A percentile compares a stretch with the other conserved stretches of the same genome.
Conservation (phyloP, 2,329 filamentous ascomycete genomes). For the Fusarium sp. region DNA sequence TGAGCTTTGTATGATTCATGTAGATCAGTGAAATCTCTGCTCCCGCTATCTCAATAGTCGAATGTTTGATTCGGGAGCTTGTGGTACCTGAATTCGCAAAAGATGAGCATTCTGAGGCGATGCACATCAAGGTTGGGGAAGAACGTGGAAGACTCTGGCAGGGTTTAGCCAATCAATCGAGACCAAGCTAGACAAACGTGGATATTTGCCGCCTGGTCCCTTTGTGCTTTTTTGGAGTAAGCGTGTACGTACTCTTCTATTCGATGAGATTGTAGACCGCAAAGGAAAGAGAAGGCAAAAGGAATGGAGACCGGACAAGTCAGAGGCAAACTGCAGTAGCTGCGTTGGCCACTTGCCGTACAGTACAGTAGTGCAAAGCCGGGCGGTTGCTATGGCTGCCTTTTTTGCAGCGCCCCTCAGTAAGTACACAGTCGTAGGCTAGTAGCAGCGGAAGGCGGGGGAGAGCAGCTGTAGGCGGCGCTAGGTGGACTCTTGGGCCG, state of each 20-base stretch:
- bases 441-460: conserved; percentile 27
- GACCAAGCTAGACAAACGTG: conserved; percentile 17
- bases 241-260: conserved; percentile 6
- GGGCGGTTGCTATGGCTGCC: conserved; percentile 36
- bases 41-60: neutral
- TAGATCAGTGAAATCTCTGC: conserved; percentile 19
- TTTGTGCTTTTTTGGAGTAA: conserved; percentile 37
- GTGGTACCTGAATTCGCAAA: conserved; percentile 38
- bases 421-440: neutral
- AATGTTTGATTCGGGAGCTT: conserved; percentile 33
- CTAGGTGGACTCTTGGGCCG: conserved; percentile 48
- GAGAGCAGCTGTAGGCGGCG: conserved; percentile 29
- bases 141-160: conserved; percentile 44
- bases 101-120: conserved; percentile 30
- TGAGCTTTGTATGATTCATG: conserved; percentile 25
- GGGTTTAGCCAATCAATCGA: conserved; percentile 38
- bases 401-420: conserved; percentile 14
- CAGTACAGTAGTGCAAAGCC: conserved; percentile 22
- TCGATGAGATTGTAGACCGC: conserved; percentile 1
- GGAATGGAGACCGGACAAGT: neutral
- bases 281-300: neutral
- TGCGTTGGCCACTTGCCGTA: conserved; percentile 32
- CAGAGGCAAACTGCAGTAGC: conserved; percentile 20
- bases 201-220: conserved; percentile 37
- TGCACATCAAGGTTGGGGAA: conserved; percentile 20